Evolutionary conservation across 306 rosid genomes (phyloP).

Genomic region (Vachellia pachyceras): DNA sequence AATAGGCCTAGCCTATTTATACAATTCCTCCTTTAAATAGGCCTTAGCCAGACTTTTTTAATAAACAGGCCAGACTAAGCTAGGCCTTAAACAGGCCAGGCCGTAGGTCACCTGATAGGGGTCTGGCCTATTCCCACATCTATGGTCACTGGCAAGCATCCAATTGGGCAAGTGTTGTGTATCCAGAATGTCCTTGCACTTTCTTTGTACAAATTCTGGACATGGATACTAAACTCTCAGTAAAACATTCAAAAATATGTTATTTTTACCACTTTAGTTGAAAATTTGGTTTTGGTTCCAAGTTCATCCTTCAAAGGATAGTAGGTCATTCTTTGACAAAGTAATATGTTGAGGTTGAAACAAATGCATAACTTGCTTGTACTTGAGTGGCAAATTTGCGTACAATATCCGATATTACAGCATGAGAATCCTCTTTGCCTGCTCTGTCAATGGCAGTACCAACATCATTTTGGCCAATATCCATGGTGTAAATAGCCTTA

Average conservation of each 20-base stretch:
- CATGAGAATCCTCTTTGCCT: conserved; percentile 43
- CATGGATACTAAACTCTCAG: neutral
- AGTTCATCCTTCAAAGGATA: no score
- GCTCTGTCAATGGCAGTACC: conserved; percentile 51
- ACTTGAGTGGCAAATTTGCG: conserved; percentile 51
- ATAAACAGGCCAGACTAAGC: no score
- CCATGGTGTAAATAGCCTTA: conserved; percentile 72
- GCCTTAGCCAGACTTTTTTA: no score
- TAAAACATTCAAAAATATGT: neutral
- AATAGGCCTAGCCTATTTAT: no score
- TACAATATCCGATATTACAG: conserved; percentile 54
- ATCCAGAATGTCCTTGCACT: conserved; percentile 86
- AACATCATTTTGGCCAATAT: conserved; percentile 89
- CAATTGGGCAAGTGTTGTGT: conserved; percentile 88
- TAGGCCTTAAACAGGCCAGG: no score
- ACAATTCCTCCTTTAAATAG: no score
- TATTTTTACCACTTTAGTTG: neutral
- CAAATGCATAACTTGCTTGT: conserved; percentile 45
- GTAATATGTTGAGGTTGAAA: neutral
- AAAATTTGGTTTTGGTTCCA: neutral
- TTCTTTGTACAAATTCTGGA: conserved; percentile 51
- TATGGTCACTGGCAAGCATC: conserved; percentile 62
- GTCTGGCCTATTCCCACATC: no score
- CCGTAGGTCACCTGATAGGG: no score
- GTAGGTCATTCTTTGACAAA: neutral